Percentiles rank a stretch among this genome's conserved stretches.
Evolutionary conservation across 805 yeast genomes (phyloP).

Genomic region (Lachancea meyersii): DNA sequence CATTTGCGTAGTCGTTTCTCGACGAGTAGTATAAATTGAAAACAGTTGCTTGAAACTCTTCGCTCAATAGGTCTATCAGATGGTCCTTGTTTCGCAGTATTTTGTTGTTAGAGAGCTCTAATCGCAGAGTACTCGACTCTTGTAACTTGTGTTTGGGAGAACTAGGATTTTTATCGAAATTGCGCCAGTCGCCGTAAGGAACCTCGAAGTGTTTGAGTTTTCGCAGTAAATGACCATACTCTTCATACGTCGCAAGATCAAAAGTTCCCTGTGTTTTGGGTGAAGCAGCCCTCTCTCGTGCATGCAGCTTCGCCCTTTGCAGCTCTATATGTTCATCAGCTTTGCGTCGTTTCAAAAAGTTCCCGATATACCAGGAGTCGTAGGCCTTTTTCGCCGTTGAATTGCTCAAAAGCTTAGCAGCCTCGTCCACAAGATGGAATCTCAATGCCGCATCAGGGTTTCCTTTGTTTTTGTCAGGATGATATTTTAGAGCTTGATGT

Average conservation of each 20-base stretch:
- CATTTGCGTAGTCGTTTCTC: slow-evolving; percentile 14
- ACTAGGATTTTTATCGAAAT: slow-evolving; percentile 3
- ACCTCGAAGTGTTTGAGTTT: slow-evolving; percentile 23
- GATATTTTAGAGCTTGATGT: slow-evolving; percentile 21
- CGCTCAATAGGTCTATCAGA: slow-evolving; percentile 1
- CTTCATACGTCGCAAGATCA: slow-evolving; percentile 14
- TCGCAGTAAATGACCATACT: slow-evolving; percentile 26
- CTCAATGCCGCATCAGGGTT: slow-evolving; percentile 14
- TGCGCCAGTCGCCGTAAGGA: slow-evolving; percentile 26
- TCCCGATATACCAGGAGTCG: slow-evolving; percentile 18
- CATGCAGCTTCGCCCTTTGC: slow-evolving; percentile 4
- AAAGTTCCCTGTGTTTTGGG: not conserved
- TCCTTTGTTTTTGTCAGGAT: slow-evolving; percentile 25
- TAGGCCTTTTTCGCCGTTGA: slow-evolving; percentile 15
- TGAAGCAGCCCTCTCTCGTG: slow-evolving; percentile 1
- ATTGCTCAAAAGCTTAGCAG: slow-evolving; percentile 23
- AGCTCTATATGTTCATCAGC: not conserved
- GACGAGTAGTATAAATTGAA: slow-evolving; percentile 19
- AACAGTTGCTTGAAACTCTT: slow-evolving; percentile 7
- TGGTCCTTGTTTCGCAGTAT: slow-evolving; percentile 6
- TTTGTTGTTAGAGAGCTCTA: slow-evolving; percentile 13
- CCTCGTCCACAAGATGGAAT: slow-evolving; percentile 26
- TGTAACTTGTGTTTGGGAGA: slow-evolving; percentile 7
- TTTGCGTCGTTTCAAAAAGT: not conserved
- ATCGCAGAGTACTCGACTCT: slow-evolving; percentile 18